These are phyloP conservation scores for Teunomyces cretensis DNA, from an alignment of 805 yeast species.

Conservation along the genomic window DNA sequence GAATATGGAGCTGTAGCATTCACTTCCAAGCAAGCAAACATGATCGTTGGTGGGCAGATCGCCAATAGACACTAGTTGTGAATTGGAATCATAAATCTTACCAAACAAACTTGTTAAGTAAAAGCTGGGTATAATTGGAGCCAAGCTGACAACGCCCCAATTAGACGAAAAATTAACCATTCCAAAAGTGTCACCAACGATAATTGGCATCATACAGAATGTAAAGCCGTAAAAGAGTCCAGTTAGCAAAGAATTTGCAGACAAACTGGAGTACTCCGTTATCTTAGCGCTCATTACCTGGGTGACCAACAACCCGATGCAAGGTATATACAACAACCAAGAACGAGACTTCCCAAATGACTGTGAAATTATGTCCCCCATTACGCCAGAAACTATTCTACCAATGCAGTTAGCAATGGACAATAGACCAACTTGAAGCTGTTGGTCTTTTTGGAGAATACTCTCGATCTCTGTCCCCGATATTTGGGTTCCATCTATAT, in stretches of 20 bases:
- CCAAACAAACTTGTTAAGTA: slow-evolving; percentile 66
- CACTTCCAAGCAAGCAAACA: slow-evolving; percentile 31
- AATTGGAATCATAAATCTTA: slow-evolving; percentile 52
- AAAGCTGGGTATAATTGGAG: slow-evolving; percentile 64
- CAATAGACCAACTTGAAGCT: slow-evolving; percentile 68
- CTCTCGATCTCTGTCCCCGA: slow-evolving; percentile 20
- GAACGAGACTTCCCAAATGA: slow-evolving; percentile 47
- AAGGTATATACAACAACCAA: slow-evolving; percentile 55
- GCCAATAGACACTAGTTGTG: slow-evolving; percentile 12
- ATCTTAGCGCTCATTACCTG: slow-evolving; percentile 48
- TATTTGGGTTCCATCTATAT: background rate
- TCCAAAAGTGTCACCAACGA: slow-evolving; percentile 74
- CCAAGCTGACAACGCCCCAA: slow-evolving; percentile 70
- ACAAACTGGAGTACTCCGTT: slow-evolving; percentile 36
- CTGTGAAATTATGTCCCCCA: slow-evolving; percentile 60
- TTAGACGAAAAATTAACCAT: slow-evolving; percentile 63
- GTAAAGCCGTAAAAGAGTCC: slow-evolving; percentile 75
- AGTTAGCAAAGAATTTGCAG: slow-evolving; percentile 52
- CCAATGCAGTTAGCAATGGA: slow-evolving; percentile 70
- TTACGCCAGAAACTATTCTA: slow-evolving; percentile 58
- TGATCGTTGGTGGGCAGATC: slow-evolving; percentile 9
- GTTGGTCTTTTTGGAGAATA: slow-evolving; percentile 56
- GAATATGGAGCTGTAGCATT: slow-evolving; percentile 49
- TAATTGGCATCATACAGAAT: slow-evolving; percentile 73
- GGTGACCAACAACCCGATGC: slow-evolving; percentile 44